Base-by-base conservation (phyloP, 805 yeast species). In the Candida dendrica region DNA sequence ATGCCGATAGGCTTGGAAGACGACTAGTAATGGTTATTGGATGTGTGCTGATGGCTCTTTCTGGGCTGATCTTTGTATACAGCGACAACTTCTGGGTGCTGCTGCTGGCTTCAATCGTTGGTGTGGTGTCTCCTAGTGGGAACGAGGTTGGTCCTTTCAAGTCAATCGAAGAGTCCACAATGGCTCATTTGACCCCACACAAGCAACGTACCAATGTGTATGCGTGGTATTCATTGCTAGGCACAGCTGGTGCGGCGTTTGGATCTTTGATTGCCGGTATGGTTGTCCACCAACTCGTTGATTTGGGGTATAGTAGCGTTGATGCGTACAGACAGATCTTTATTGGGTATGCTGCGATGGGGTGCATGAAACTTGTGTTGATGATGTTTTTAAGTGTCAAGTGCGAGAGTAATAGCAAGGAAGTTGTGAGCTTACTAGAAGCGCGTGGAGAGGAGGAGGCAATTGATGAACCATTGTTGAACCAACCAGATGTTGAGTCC, bases 71-170 rank as follows among this genome's bases (percentile, higher is more conserved):
- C 1, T 88, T 88, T 58, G 74, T 81, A n/a, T 61, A 64, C 19
- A 66, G 69, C 45, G 68, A 75, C 29, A 74, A 75, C 48, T 86
- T 68, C 57, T 55, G 63, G 48, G 47, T 82, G 1, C 65, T 88
- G 33, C 63, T 88, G 17, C 19, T 69, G 2, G 93, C 93, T 8
- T 93, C 95, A 2, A 74, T 85, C 2, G 44, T 85, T 26, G 96
- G 96, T 1, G 95, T 88, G 15, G 84, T 88, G 7, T 84, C 95
- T 2, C 93, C 95, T 2, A 78, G 87, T 24, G 95, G 96, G 19
- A 89, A 82, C 53, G 96, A 88, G 55, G 86, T 90, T 0, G 96
- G 96, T 0, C 96, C 96, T 0, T 88, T 88, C 60, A 82, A 84
- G 55, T 77, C 93, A 0, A 79, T 88, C 24, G 96, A 88, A 58